Percentiles rank a stretch among this genome's conserved stretches.
Conservation (phyloP, 1,284 basidiomycete species). For the Volvariella surrecta region DNA sequence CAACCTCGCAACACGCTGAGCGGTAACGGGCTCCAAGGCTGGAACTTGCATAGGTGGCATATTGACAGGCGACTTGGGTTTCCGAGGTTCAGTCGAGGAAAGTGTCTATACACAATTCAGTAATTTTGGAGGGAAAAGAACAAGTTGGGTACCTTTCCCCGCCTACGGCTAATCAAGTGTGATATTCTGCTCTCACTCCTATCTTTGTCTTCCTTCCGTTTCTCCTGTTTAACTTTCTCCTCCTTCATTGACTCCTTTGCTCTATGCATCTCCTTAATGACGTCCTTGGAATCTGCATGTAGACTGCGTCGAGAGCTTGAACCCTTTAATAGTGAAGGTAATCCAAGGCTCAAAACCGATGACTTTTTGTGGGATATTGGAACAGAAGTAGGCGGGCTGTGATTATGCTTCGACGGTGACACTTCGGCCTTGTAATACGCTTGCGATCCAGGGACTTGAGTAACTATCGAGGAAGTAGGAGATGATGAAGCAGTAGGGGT, state of each 20-base stretch:
- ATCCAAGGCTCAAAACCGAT: constrained; percentile 65
- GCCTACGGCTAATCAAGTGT: constrained; percentile 79
- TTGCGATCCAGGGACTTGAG: no score
- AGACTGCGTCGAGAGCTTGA: constrained; percentile 77
- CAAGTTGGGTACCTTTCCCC: constrained; percentile 75
- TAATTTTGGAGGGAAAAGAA: constrained; percentile 9
- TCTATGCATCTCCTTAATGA: constrained; percentile 36
- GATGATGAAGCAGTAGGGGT: constrained; percentile 33
- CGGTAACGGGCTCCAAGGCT: constrained; percentile 70
- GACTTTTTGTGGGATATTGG: constrained; percentile 64
- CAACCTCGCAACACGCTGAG: constrained; percentile 71
- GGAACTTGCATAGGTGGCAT: constrained; percentile 86
- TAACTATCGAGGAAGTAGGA: constrained; percentile 43
- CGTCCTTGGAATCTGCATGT: constrained; percentile 64
- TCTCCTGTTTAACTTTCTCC: constrained; percentile 44
- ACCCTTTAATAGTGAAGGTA: constrained; percentile 70
- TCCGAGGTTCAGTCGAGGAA: constrained; percentile 76
- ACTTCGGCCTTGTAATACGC: no score
- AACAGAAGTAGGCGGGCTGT: constrained; percentile 44
- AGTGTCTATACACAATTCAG: constrained; percentile 49
- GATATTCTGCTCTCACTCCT: constrained; percentile 80
- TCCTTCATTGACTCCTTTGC: constrained; percentile 32
- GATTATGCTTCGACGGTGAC: constrained; percentile 29
- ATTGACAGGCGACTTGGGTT: constrained; percentile 52
- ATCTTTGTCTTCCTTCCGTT: constrained; percentile 76